Base-by-base conservation (phyloP, 768 basidiomycete species). In the Leucosporidium scottii region DNA sequence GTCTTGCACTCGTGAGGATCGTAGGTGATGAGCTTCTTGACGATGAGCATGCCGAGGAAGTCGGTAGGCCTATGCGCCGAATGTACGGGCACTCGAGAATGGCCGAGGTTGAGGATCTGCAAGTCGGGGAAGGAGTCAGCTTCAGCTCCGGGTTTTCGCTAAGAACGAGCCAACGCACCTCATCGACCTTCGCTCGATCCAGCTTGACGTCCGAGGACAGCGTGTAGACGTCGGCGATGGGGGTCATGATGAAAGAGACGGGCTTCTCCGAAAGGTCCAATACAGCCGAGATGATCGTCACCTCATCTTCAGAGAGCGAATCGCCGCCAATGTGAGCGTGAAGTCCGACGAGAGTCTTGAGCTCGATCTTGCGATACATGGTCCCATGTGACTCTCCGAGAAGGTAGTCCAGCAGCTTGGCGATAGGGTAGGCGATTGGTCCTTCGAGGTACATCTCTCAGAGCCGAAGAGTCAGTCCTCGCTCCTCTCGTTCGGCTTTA, bases 391-490 rank as follows among this genome's bases (percentile, higher is more conserved):
- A 53, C 21, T 53, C 51, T 28, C 94, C 94, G 3, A 97, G 84
- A 3, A 87, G 84, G 48, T 77, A 80, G 75, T 97, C 94, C 30
- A 98, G 85, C 0, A 97, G 77, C 65, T 82, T 85, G 25, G 84
- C 83, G 56, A 82, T 82, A 3, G 84, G 84, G 77, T 82, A 93
- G 1, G 91, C 90, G 66, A 93, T 80, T 5, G 91, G 90, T 0
- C 50, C 27, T 31, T 61, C 62, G 61, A 63, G n/a, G 34, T 64
- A 67, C 79, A 70, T 75, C 68, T 69, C 60, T 10, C 3, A 23
- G 18, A 44, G 59, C 30, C 48, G 23, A 30, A 28, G 9, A n/a
- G n/a, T n/a, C n/a, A n/a, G n/a, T n/a, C n/a, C n/a, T n/a, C n/a
- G n/a, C n/a, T n/a, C n/a, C n/a, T n/a, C n/a, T n/a, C n/a, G n/a